Percentiles rank a stretch among this genome's conserved stretches.
phyloP scores from a whole-genome alignment of 2,329 filamentous ascomycete genomes.

The Aciculosporium take region DNA sequence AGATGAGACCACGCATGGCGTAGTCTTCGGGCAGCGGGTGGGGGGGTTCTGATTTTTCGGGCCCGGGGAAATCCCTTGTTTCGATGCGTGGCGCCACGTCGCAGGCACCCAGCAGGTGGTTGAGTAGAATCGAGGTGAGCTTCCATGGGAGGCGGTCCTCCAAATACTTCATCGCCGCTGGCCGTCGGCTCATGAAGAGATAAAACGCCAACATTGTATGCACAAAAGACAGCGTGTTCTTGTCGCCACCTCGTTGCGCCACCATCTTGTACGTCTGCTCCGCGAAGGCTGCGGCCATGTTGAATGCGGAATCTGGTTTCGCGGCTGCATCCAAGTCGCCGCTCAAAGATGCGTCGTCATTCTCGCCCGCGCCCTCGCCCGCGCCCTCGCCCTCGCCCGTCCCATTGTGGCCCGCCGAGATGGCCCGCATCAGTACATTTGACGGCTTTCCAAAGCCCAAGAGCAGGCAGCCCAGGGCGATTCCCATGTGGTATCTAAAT shows the following conservation, averaged over 20 bases:
- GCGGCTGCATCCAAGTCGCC: slow-evolving; percentile 11
- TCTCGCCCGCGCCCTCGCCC: slow-evolving; percentile 14
- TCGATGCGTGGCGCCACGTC: slow-evolving; percentile 23
- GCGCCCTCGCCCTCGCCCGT: slow-evolving; percentile 15
- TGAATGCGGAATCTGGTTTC: slow-evolving; percentile 15
- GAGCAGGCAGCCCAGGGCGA: slow-evolving; percentile 18
- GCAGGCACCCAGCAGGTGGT: slow-evolving; percentile 17
- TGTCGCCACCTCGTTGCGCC: slow-evolving; percentile 38
- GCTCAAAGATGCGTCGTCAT: slow-evolving; percentile 13
- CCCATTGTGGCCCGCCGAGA: slow-evolving; percentile 15
- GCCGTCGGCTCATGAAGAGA: slow-evolving; percentile 22
- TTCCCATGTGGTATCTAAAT: slow-evolving; percentile 20
- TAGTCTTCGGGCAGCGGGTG: slow-evolving; percentile 57
- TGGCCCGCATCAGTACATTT: slow-evolving; percentile 31
- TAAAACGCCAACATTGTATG: slow-evolving; percentile 50
- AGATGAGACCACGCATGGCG: slow-evolving; percentile 48
- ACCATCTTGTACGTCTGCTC: slow-evolving; percentile 31
- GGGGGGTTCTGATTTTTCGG: slow-evolving; percentile 26
- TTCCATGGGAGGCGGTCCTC: slow-evolving; percentile 38
- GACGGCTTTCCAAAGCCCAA: slow-evolving; percentile 24
- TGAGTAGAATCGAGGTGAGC: slow-evolving; percentile 23
- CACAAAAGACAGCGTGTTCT: slow-evolving; percentile 46
- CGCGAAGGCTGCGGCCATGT: slow-evolving; percentile 25
- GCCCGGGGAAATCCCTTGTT: slow-evolving; percentile 31
- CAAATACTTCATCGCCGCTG: slow-evolving; percentile 2